Evolutionary conservation across 75 land plant genomes (phyloP), one percentile per base, ranked within the genome.

Genomic region (Pinus taeda): DNA sequence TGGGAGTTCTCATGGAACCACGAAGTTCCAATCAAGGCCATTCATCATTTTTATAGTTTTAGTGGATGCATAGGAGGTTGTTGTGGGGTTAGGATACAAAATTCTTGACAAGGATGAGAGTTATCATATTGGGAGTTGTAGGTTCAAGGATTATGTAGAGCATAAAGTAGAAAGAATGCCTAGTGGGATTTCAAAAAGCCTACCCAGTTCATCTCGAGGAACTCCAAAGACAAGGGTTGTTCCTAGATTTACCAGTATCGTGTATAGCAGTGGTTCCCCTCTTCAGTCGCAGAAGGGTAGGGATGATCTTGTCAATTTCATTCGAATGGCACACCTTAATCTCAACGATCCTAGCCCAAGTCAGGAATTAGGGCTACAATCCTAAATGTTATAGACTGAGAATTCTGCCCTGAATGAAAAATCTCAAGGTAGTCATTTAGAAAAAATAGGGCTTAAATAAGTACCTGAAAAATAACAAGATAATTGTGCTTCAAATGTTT

Each of bases 31-130:
- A n/a, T n/a, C n/a, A n/a, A n/a, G n/a, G n/a, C n/a, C n/a, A n/a
- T n/a, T n/a, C n/a, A n/a, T n/a, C n/a, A n/a, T n/a, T n/a, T n/a
- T n/a, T n/a, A n/a, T n/a, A n/a, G n/a, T n/a, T n/a, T n/a, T n/a
- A n/a, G n/a, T n/a, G n/a, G n/a, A n/a, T n/a, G n/a, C n/a, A n/a
- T n/a, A n/a, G n/a, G n/a, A n/a, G n/a, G n/a, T n/a, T n/a, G n/a
- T 85, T 24, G 75, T 94, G 57, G 89, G 89, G 39, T 77, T 96
- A 57, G 95, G 92, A 6, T 92, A 89, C 79, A 89, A 94, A 81
- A 88, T 94, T 24, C 84, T 67, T n/a, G n/a, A n/a, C n/a, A n/a
- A n/a, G n/a, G n/a, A n/a, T n/a, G n/a, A n/a, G n/a, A n/a, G n/a
- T n/a, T 2, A 57, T 26, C 20, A 57, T 57, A 61, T 63, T 39